Conservation (phyloP, 2,329 filamentous ascomycete genomes). For the Sphaceloma murrayae region DNA sequence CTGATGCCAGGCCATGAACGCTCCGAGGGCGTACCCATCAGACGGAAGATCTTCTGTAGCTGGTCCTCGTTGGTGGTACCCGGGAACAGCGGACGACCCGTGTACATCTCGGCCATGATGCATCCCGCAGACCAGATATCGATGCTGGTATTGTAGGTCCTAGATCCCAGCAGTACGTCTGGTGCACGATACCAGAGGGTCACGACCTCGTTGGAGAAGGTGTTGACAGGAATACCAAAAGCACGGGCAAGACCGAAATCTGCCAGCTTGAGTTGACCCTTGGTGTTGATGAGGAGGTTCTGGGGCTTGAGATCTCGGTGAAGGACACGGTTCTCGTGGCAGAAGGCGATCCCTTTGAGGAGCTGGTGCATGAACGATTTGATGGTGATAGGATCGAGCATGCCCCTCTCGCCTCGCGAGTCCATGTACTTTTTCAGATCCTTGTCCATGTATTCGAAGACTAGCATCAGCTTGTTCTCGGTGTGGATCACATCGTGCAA, state of each 20-base stretch:
- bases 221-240: conserved; percentile 95
- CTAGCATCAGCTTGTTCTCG: conserved; percentile 98
- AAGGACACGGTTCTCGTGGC: conserved; percentile 91
- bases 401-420: conserved; percentile 76
- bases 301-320: conserved; percentile 95
- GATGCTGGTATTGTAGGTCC: conserved; percentile 99
- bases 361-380: conserved; percentile 99
- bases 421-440: conserved; percentile 99
- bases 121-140: conserved; percentile 99
- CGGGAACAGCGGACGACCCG: conserved; percentile 86
- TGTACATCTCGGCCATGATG: conserved; percentile 99
- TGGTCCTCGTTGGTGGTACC: conserved; percentile 98
- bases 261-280: conserved; percentile 81
- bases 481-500: conserved; percentile 99
- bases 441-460: conserved; percentile 98
- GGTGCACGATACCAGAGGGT: conserved; percentile 97
- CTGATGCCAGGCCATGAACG: conserved; percentile 92
- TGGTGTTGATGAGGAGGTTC: conserved; percentile 89
- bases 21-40: conserved; percentile 97
- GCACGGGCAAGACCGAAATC: conserved; percentile 91
- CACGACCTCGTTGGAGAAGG: conserved; percentile 95
- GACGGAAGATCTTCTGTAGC: conserved; percentile 89
- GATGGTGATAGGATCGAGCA: conserved; percentile 80
- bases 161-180: conserved; percentile 83
- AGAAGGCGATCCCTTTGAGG: conserved; percentile 91